phyloP scores from a whole-genome alignment of 1,139 yeast species.

The Pneumocystis murina region DNA sequence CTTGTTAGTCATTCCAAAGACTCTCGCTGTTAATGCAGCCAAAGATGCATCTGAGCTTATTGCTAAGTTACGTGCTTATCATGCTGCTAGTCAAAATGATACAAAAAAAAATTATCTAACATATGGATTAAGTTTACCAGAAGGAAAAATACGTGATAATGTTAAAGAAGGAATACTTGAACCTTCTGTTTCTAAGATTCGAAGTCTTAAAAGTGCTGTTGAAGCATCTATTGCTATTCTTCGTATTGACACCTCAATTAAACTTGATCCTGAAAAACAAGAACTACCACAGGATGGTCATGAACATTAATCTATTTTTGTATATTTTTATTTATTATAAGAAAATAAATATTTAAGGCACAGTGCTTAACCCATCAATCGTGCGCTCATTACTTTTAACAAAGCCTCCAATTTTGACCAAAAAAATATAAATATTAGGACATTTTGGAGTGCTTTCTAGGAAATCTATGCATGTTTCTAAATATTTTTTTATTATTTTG shows the following conservation, averaged over 20 bases:
- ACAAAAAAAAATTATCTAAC: slow-evolving; percentile 70
- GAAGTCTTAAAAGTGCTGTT: slow-evolving; percentile 83
- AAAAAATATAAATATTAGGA: no score
- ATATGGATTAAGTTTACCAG: slow-evolving; percentile 82
- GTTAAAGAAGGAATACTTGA: slow-evolving; percentile 76
- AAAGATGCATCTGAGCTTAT: slow-evolving; percentile 90
- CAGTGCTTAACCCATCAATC: no score
- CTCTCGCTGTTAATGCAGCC: slow-evolving; percentile 93
- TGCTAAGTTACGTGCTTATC: slow-evolving; percentile 90
- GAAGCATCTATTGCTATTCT: slow-evolving; percentile 97
- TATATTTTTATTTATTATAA: background rate
- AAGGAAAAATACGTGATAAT: slow-evolving; percentile 85
- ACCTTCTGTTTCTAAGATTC: slow-evolving; percentile 85
- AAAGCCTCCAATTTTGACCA: no score
- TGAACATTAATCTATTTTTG: slow-evolving; percentile 18
- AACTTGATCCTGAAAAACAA: slow-evolving; percentile 90
- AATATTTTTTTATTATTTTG: no score
- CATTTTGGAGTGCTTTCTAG: no score
- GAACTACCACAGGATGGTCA: slow-evolving; percentile 57
- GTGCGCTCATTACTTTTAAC: no score
- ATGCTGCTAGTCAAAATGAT: slow-evolving; percentile 88
- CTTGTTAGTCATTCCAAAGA: slow-evolving; percentile 82
- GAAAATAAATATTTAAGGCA: background rate
- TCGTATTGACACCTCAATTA: slow-evolving; percentile 96
- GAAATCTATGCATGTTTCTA: no score